Conservation (phyloP, 352 stramenopile species). For the Pythium brachiatum region DNA sequence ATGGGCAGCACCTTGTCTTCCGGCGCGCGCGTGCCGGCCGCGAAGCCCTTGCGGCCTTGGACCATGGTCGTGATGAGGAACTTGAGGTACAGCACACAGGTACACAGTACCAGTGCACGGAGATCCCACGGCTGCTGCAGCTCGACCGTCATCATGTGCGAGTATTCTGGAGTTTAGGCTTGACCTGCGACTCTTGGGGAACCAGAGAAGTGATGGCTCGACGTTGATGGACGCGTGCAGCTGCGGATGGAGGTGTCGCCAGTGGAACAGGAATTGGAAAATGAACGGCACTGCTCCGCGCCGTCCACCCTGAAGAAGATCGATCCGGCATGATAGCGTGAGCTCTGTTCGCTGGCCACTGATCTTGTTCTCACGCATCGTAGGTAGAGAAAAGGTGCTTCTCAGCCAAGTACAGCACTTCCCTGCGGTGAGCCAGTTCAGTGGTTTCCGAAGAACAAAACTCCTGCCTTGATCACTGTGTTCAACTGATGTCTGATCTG, state of each 20-base stretch:
- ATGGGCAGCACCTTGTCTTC: slow-evolving; percentile 31
- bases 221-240: background rate
- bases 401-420: too few species aligned
- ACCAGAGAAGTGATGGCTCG: slow-evolving; percentile 9
- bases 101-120: slow-evolving; percentile 24
- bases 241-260: background rate
- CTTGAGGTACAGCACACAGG: slow-evolving; percentile 56
- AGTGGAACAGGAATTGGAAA: background rate
- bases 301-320: too few species aligned
- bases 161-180: background rate
- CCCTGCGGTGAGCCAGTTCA: background rate
- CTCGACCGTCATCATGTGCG: slow-evolving; percentile 1
- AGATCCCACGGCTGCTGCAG: slow-evolving; percentile 10
- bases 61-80: slow-evolving; percentile 49
- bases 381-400: background rate
- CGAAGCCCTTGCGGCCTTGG: slow-evolving; percentile 46
- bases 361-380: background rate
- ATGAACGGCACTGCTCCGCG: background rate
- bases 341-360: background rate
- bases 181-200: background rate
- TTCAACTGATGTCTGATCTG: background rate
- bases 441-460: background rate
- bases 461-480: background rate
- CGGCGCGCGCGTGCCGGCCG: slow-evolving; percentile 39
- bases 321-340: background rate